Conservation (phyloP, 257 asterid species). For the Solanum tacnaense region DNA sequence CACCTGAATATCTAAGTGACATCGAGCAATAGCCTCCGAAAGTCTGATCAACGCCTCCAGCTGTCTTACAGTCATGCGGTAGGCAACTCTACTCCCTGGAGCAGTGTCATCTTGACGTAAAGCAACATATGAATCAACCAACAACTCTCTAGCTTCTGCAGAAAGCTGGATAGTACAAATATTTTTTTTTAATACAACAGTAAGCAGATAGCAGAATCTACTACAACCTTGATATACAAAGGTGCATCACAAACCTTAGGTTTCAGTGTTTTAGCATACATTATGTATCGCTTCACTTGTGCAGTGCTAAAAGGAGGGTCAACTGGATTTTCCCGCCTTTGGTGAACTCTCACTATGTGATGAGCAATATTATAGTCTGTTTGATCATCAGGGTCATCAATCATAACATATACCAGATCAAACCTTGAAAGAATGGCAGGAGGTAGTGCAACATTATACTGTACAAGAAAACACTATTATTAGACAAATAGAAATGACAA, state of each 20-base stretch:
- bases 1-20: conserved; percentile 77
- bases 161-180: conserved; percentile 42
- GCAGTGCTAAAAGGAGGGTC: conserved; percentile 76
- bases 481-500: neutral
- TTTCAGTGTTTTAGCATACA: conserved; percentile 81
- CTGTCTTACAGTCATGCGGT: conserved; percentile 98
- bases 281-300: conserved; percentile 77
- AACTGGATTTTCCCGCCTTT: conserved; percentile 72
- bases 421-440: conserved; percentile 99
- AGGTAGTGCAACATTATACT: conserved; percentile 98
- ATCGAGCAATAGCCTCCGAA: conserved; percentile 91
- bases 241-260: conserved; percentile 50
- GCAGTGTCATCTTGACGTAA: conserved; percentile 84
- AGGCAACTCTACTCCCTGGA: conserved; percentile 97
- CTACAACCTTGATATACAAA: neutral
- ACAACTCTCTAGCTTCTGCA: conserved; percentile 63
- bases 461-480: conserved; percentile 15
- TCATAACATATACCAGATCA: conserved; percentile 96
- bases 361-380: conserved; percentile 89
- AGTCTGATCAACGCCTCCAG: conserved; percentile 91
- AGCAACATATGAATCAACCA: conserved; percentile 86
- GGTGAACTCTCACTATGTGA: conserved; percentile 93
- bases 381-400: conserved; percentile 94
- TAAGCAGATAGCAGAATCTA: neutral
- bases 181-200: conserved; percentile 4